Base-by-base conservation (phyloP, 2,329 filamentous ascomycete species). In the Penicillium italicum region DNA sequence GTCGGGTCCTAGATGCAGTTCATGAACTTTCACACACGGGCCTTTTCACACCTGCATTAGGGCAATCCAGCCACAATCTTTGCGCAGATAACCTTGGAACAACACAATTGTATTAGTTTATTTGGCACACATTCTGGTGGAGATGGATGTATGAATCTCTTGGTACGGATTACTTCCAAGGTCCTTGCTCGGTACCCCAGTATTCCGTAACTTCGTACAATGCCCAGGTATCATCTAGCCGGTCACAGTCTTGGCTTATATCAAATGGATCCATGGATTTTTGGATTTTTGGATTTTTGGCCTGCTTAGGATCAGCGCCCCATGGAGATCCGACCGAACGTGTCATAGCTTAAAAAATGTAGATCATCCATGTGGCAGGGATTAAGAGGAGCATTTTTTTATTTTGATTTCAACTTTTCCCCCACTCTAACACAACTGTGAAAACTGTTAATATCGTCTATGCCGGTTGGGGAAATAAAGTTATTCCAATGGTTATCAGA, bases 281-380 rank as follows among this genome's bases (percentile, higher is more conserved):
- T 5, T 18, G 12, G n/a, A n/a, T n/a, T n/a, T n/a, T n/a, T 4
- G 37, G n/a, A 41, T 38, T 30, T 30, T 5, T 18, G 12, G 2
- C 24, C 14, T 48, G 49, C 49, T 20, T 22, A 38, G 5, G 51
- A 54, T 54, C 51, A 50, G 37, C 37, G 12, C 49, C n/a, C 40
- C 49, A 37, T 54, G 30, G 3, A 54, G 45, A 50, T 54, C 36
- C 10, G n/a, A 38, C 41, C 26, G n/a, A 48, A 40, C 22, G 37
- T 30, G 51, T 54, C 51, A 54, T 54, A 34, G 11, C 12, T 22
- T 20, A 26, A 40, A 26, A 16, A n/a, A 41, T 48, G 45, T 20
- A 50, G 51, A 54, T 54, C 51, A 24, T 22, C 37, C 44, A 49
- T 42, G 44, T 41, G 50, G 30, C 24, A 26, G 30, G 16, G 31